These are phyloP conservation scores for Panus rudis DNA, from an alignment of 768 basidiomycete genomes.

Conservation along the genomic window DNA sequence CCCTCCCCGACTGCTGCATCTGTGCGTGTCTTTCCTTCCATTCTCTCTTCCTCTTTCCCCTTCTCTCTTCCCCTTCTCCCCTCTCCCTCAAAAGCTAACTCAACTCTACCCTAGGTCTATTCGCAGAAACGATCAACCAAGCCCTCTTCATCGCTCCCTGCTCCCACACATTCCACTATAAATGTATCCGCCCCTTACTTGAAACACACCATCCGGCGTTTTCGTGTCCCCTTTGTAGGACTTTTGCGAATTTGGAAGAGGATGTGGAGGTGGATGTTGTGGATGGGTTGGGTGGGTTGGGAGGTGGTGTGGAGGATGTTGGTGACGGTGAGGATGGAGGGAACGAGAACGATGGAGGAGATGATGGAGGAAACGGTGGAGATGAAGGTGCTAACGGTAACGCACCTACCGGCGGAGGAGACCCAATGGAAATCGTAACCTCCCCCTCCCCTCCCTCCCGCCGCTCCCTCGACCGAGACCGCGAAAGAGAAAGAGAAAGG, in stretches of 20 bases:
- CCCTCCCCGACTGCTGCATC: slow-evolving; percentile 86
- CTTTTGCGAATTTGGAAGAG: slow-evolving; percentile 91
- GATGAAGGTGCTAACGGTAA: slow-evolving; percentile 8
- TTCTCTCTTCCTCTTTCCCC: slow-evolving; percentile 8
- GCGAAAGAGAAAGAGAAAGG: slow-evolving; percentile 5
- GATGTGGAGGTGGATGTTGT: slow-evolving; percentile 76
- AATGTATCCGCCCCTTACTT: slow-evolving; percentile 90
- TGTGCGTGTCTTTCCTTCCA: slow-evolving; percentile 47
- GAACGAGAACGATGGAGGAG: slow-evolving; percentile 12
- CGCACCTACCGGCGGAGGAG: slow-evolving; percentile 7
- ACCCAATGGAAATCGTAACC: background rate
- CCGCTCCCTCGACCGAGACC: slow-evolving; percentile 6
- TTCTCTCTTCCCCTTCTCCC: slow-evolving; percentile 2
- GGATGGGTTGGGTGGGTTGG: slow-evolving; percentile 16
- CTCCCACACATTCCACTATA: slow-evolving; percentile 94
- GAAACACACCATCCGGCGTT: slow-evolving; percentile 89
- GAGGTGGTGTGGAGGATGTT: too few species aligned
- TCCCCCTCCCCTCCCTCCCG: background rate
- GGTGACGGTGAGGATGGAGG: too few species aligned
- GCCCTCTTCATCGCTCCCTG: slow-evolving; percentile 97
- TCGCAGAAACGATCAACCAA: slow-evolving; percentile 88
- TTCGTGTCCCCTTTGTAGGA: slow-evolving; percentile 91
- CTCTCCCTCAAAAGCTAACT: background rate
- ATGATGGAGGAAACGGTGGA: slow-evolving; percentile 6
- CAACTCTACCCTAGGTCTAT: slow-evolving; percentile 43